Base-by-base conservation (phyloP, 225 moss, liverwort and hornwort genomes). In the Polytrichum formosum region DNA sequence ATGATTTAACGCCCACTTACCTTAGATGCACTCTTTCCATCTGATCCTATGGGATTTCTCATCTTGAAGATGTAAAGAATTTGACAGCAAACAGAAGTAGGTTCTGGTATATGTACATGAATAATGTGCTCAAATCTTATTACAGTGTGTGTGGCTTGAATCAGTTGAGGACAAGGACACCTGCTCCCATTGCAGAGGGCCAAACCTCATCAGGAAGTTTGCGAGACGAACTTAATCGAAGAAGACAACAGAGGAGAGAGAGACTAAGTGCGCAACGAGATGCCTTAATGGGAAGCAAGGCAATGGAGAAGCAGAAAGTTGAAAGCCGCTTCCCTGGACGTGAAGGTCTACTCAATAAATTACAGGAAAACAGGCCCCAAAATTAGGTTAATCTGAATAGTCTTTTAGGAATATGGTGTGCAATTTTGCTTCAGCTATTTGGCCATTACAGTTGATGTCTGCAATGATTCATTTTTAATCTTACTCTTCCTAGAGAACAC, bases 161-260 rank as follows among this genome's bases (percentile, higher is more conserved):
- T 64, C 68, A 87, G 83, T 67, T 53, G 23, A 70, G 55, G n/a
- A 65, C 18, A 3, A 81, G 87, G 81, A 53, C 62, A 61, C 74
- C 84, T 13, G 70, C 79, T 4, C 75, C 85, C 31, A 75, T 70
- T 17, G 67, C 69, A 20, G 84, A 80, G 26, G 78, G 67, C 70
- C 71, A 76, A 66, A 54, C 61, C 26, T 79, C 84, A 26, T 35
- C 76, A 6, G 91, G 92, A 55, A 91, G 85, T 79, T 84, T 91
- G 76, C 83, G 91, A 67, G 95, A 96, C 16, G 95, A 91, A 73
- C 85, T 96, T 26, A 78, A 85, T 73, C 81, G 88, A 65, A 77
- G 95, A 76, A 80, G 95, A 65, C 81, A 82, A 72, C 63, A 68
- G 26, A 87, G 95, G 66, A 82, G 88, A 73, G 91, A 90, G n/a